phyloP scores from a whole-genome alignment of 768 basidiomycete species.

The Lactarius psammicola region DNA sequence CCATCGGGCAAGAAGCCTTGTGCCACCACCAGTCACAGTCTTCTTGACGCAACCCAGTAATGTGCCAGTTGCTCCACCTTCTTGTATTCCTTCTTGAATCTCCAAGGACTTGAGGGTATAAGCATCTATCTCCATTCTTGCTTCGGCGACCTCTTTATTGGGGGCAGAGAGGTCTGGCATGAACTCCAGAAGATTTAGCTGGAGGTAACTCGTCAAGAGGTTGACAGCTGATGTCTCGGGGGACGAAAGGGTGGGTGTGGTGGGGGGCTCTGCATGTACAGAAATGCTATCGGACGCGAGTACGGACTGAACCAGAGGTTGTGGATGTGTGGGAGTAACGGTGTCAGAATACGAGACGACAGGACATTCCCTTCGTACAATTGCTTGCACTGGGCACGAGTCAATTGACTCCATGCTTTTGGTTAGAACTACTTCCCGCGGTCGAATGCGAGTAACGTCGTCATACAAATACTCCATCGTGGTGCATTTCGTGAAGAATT shows the following conservation, averaged over 20 bases:
- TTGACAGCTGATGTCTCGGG: slow-evolving; percentile 57
- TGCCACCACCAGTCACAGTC: slow-evolving; percentile 75
- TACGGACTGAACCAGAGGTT: background rate
- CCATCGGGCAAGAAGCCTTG: slow-evolving; percentile 71
- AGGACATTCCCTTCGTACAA: slow-evolving; percentile 53
- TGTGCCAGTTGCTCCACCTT: slow-evolving; percentile 72
- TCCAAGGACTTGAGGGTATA: slow-evolving; percentile 89
- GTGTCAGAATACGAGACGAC: slow-evolving; percentile 51
- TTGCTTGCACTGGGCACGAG: slow-evolving; percentile 47
- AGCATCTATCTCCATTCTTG: slow-evolving; percentile 85
- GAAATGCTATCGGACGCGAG: slow-evolving; percentile 29
- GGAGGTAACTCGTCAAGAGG: slow-evolving; percentile 64
- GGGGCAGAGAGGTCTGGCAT: slow-evolving; percentile 66
- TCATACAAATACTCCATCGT: slow-evolving; percentile 61
- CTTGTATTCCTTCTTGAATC: slow-evolving; percentile 69
- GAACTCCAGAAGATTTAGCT: slow-evolving; percentile 67
- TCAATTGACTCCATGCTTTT: slow-evolving; percentile 38
- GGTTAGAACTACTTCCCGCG: slow-evolving; percentile 78
- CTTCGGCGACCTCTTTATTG: slow-evolving; percentile 49
- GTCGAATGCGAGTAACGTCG: slow-evolving; percentile 76
- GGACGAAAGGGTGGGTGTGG: slow-evolving; percentile 30
- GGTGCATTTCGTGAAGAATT: slow-evolving; percentile 76
- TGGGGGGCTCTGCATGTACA: background rate
- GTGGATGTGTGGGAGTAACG: background rate
- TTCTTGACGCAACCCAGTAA: slow-evolving; percentile 72